These are phyloP conservation scores for Steccherinum ochraceum DNA, from an alignment of 768 basidiomycete species.

Conservation along the genomic window DNA sequence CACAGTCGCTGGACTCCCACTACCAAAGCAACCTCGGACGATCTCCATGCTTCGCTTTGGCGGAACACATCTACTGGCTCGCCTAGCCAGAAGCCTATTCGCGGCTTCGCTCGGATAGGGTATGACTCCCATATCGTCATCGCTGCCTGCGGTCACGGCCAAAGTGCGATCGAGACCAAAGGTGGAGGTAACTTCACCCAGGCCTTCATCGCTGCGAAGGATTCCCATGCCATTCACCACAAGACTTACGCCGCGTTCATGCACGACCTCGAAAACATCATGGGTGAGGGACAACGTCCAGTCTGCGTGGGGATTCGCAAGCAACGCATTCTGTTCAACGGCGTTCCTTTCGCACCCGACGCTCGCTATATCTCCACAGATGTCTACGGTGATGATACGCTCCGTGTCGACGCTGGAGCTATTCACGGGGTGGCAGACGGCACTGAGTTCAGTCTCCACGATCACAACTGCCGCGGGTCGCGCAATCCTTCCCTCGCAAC, in stretches of 20 bases:
- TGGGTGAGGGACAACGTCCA: slow-evolving; percentile 40
- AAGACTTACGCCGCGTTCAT: slow-evolving; percentile 45
- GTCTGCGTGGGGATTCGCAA: slow-evolving; percentile 44
- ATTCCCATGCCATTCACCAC: slow-evolving; percentile 44
- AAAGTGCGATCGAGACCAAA: slow-evolving; percentile 54
- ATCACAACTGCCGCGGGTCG: slow-evolving; percentile 55
- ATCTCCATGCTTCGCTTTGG: slow-evolving; percentile 55
- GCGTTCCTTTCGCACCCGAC: slow-evolving; percentile 49
- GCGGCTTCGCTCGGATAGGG: slow-evolving; percentile 39
- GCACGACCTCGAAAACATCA: slow-evolving; percentile 32
- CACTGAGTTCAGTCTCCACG: slow-evolving; percentile 54
- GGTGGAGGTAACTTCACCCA: slow-evolving; percentile 58
- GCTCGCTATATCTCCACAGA: slow-evolving; percentile 39
- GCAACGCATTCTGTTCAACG: slow-evolving; percentile 47
- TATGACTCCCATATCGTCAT: slow-evolving; percentile 45
- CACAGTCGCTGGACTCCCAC: slow-evolving; percentile 57
- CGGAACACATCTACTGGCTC: slow-evolving; percentile 35
- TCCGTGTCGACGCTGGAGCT: slow-evolving; percentile 52
- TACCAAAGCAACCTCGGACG: slow-evolving; percentile 44
- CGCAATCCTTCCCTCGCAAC: slow-evolving; percentile 46
- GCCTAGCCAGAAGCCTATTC: slow-evolving; percentile 24
- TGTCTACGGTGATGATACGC: slow-evolving; percentile 26
- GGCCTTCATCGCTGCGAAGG: slow-evolving; percentile 42
- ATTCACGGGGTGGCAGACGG: slow-evolving; percentile 62
- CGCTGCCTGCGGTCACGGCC: slow-evolving; percentile 49